Conservation (phyloP, 2,329 filamentous ascomycete species). For the Fusarium anguioides region DNA sequence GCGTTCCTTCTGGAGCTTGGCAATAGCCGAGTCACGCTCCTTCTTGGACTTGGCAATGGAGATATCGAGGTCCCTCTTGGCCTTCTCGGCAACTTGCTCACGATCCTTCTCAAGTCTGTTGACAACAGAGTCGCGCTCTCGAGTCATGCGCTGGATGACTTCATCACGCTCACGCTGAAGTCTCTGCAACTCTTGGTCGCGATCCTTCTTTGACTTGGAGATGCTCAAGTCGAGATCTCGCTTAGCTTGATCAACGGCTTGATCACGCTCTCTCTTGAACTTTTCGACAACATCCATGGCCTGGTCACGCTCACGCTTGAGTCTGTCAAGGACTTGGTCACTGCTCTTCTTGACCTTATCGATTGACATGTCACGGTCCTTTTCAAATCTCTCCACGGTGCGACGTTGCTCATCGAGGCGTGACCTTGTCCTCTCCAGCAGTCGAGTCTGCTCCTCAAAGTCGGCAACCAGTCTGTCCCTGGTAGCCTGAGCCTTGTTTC, state of each 20-base stretch:
- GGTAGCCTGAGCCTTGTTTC: conserved; percentile 40
- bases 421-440: conserved; percentile 30
- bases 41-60: conserved; percentile 37
- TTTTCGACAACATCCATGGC: conserved; percentile 33
- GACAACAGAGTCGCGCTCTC: conserved; percentile 34
- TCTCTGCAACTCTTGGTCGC: conserved; percentile 25
- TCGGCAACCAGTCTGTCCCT: conserved; percentile 36
- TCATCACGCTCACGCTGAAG: conserved; percentile 38
- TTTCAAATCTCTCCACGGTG: conserved; percentile 36
- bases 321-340: conserved; percentile 19
- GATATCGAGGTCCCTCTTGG: conserved; percentile 40
- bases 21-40: conserved; percentile 39
- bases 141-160: conserved; percentile 31
- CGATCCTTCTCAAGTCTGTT: conserved; percentile 37
- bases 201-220: conserved; percentile 34
- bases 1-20: conserved; percentile 39
- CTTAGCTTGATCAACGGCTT: conserved; percentile 31
- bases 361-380: conserved; percentile 31
- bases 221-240: conserved; percentile 33
- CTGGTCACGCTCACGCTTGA: conserved; percentile 37
- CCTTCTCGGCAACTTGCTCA: conserved; percentile 25
- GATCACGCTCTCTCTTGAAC: conserved; percentile 36
- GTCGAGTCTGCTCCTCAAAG: conserved; percentile 33
- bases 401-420: conserved; percentile 38
- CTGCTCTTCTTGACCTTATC: conserved; percentile 39